phyloP scores from a whole-genome alignment of 2,329 filamentous ascomycete genomes.

The Trichoderma sp. region DNA sequence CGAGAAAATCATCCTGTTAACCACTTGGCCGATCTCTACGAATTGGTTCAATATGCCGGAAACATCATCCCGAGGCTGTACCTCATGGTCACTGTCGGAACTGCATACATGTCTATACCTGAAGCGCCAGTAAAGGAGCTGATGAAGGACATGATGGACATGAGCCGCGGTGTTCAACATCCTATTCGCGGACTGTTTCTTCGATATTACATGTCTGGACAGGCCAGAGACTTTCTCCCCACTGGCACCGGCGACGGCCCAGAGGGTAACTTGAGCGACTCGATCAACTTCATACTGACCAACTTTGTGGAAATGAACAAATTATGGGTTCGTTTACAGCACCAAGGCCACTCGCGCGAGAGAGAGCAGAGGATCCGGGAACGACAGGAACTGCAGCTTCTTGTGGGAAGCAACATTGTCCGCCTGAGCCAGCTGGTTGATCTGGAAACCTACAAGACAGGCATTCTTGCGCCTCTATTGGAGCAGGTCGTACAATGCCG shows the following conservation, averaged over 20 bases:
- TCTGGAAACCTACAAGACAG: constrained; percentile 88
- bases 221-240: constrained; percentile 88
- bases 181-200: constrained; percentile 93
- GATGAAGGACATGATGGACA: constrained; percentile 99
- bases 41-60: constrained; percentile 95
- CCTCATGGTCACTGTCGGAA: constrained; percentile 98
- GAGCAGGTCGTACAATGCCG: constrained; percentile 98
- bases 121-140: constrained; percentile 99
- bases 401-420: constrained; percentile 96
- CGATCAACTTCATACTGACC: constrained; percentile 95
- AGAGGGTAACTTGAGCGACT: constrained; percentile 94
- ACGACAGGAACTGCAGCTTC: constrained; percentile 88
- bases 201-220: constrained; percentile 93
- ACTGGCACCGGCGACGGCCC: constrained; percentile 83
- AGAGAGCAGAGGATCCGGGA: constrained; percentile 92
- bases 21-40: constrained; percentile 96
- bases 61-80: constrained; percentile 97
- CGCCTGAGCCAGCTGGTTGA: constrained; percentile 94
- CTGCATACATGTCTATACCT: constrained; percentile 97
- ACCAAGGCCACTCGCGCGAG: constrained; percentile 95
- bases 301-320: constrained; percentile 99
- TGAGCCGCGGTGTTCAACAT: constrained; percentile 97
- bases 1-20: constrained; percentile 97
- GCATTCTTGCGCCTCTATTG: constrained; percentile 83
- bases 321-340: constrained; percentile 95